A percentile compares a stretch with the other conserved stretches of the same genome.
These are phyloP conservation scores for Scolecobasidium constrictum DNA, from an alignment of 2,329 filamentous ascomycete genomes.

Conservation along the genomic window DNA sequence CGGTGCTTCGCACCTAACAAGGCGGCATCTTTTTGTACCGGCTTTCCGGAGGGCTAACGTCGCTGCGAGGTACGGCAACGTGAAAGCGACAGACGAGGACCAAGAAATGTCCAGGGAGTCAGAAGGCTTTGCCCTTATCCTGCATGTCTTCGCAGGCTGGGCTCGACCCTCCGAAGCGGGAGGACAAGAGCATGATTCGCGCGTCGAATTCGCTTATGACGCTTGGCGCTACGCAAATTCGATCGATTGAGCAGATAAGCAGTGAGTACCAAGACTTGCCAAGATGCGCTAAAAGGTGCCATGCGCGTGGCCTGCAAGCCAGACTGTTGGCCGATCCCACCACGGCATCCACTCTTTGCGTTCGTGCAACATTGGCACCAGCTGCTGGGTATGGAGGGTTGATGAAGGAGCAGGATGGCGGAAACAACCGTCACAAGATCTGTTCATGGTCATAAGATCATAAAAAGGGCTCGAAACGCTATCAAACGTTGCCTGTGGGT, in stretches of 20 bases:
- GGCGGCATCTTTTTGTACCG: no score
- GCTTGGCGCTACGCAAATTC: not conserved
- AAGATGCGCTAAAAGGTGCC: not conserved
- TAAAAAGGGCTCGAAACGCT: not conserved
- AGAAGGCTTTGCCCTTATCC: not conserved
- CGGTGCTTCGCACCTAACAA: no score
- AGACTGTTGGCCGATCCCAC: not conserved
- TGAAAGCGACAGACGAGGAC: not conserved
- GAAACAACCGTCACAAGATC: not conserved
- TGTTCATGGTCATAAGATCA: not conserved
- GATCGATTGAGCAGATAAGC: slow-evolving; percentile 1
- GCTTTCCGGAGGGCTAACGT: no score
- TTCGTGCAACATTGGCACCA: not conserved
- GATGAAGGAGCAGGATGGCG: not conserved
- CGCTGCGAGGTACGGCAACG: not conserved
- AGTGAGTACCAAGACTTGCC: not conserved
- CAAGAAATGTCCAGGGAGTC: not conserved
- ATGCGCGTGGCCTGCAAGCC: not conserved
- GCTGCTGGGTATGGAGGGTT: no score
- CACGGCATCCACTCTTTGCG: no score
- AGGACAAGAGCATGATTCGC: not conserved
- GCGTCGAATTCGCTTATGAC: not conserved
- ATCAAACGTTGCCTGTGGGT: no score
- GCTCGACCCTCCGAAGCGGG: not conserved
- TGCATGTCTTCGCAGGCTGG: not conserved